A percentile compares a stretch with the other conserved stretches of the same genome.
phyloP scores from a whole-genome alignment of 2,329 filamentous ascomycete species.

The Aureobasidium subglaciale region DNA sequence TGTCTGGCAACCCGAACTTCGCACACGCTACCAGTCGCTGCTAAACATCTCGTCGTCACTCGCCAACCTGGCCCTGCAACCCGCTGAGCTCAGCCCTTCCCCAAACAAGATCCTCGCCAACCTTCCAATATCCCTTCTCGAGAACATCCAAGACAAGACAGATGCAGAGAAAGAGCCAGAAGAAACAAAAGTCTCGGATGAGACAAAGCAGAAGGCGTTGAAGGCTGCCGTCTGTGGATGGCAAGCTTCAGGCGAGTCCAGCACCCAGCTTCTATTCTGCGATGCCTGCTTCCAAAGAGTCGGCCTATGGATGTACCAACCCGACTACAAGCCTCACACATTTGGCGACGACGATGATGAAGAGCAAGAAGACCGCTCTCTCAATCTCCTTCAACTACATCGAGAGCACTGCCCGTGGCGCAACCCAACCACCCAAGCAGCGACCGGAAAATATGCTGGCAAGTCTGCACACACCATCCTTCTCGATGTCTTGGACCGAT shows the following conservation, averaged over 20 bases:
- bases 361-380: slow-evolving; percentile 18
- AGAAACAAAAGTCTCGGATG: not conserved
- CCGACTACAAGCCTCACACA: slow-evolving; percentile 35
- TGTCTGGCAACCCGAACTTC: slow-evolving; percentile 29
- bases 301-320: slow-evolving; percentile 88
- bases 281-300: slow-evolving; percentile 80
- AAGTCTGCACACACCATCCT: slow-evolving; percentile 29
- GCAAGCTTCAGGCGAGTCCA: slow-evolving; percentile 49
- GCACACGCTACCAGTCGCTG: slow-evolving; percentile 23
- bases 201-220: slow-evolving; percentile 22
- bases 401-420: slow-evolving; percentile 34
- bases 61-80: slow-evolving; percentile 8
- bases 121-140: slow-evolving; percentile 23
- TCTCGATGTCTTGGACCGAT: slow-evolving; percentile 25
- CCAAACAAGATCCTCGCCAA: slow-evolving; percentile 23
- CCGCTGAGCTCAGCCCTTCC: slow-evolving; percentile 20
- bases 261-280: slow-evolving; percentile 70
- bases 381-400: slow-evolving; percentile 29
- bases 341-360: slow-evolving; percentile 37
- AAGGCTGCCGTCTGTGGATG: slow-evolving; percentile 40
- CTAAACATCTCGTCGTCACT: slow-evolving; percentile 23
- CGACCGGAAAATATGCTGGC: slow-evolving; percentile 26
- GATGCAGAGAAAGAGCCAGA: not conserved
- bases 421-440: slow-evolving; percentile 27
- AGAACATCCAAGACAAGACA: slow-evolving; percentile 1